phyloP scores from a whole-genome alignment of 352 stramenopile genomes.

The Saprolegnia parasitica region DNA sequence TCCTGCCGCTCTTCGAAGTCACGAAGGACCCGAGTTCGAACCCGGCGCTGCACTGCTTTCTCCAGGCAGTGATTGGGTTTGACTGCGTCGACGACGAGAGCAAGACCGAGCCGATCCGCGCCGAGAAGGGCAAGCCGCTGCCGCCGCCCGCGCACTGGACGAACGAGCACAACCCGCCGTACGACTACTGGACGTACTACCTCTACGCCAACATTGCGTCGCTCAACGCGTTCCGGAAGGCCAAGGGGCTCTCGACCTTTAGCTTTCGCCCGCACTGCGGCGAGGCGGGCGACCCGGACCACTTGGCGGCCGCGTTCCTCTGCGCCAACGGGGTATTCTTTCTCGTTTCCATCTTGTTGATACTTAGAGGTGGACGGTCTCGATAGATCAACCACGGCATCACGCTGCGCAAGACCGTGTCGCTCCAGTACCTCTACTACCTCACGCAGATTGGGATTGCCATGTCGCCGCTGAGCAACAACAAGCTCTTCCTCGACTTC shows the following conservation, averaged over 20 bases:
- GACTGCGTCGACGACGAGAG: conserved; percentile 99
- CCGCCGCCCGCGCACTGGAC: conserved; percentile 84
- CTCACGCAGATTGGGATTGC: conserved; percentile 94
- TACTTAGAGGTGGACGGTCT: conserved; percentile 33
- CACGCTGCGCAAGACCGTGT: conserved; percentile 94
- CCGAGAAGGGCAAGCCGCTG: conserved; percentile 69
- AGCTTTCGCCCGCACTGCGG: conserved; percentile 97
- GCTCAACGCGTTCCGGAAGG: conserved; percentile 91
- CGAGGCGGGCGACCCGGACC: conserved; percentile 96
- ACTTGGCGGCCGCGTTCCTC: conserved; percentile 90
- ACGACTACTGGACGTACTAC: conserved; percentile 97
- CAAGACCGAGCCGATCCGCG: conserved; percentile 84
- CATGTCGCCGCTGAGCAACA: conserved; percentile 93
- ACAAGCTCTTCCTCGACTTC: conserved; percentile 95
- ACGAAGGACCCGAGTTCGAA: conserved; percentile 93
- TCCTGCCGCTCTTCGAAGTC: conserved; percentile 96
- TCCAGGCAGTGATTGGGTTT: conserved; percentile 95
- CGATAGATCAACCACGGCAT: conserved; percentile 98
- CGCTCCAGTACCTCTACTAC: conserved; percentile 99
- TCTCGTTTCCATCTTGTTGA: too few species aligned
- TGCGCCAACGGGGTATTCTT: conserved; percentile 75
- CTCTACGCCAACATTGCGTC: conserved; percentile 96
- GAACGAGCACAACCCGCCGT: conserved; percentile 87
- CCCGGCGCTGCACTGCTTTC: conserved; percentile 87
- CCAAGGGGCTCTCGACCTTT: conserved; percentile 89